These are phyloP conservation scores for Saccharomycopsis malanga DNA, from an alignment of 805 yeast species.

Conservation along the genomic window DNA sequence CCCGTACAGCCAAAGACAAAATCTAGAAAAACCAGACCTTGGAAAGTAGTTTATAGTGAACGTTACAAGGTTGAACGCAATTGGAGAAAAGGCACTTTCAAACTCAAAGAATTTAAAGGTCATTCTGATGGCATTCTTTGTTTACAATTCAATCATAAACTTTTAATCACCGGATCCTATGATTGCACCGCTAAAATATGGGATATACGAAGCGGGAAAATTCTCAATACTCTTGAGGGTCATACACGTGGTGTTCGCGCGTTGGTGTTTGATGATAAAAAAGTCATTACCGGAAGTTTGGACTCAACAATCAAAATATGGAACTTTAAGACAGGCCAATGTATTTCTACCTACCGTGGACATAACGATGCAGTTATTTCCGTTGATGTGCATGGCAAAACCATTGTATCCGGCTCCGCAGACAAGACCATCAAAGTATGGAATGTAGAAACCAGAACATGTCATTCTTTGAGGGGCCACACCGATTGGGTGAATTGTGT, in stretches of 20 bases:
- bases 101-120: slow-evolving; percentile 59
- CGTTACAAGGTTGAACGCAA: slow-evolving; percentile 86
- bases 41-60: slow-evolving; percentile 93
- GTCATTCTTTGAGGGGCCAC: slow-evolving; percentile 90
- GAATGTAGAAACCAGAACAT: slow-evolving; percentile 91
- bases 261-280: slow-evolving; percentile 78
- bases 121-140: slow-evolving; percentile 88
- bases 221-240: slow-evolving; percentile 69
- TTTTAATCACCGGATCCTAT: slow-evolving; percentile 85
- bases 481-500: slow-evolving; percentile 89
- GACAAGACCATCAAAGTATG: slow-evolving; percentile 90
- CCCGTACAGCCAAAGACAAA: slow-evolving; percentile 2
- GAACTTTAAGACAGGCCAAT: slow-evolving; percentile 92
- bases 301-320: slow-evolving; percentile 91
- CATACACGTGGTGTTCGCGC: slow-evolving; percentile 85
- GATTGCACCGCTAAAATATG: slow-evolving; percentile 90
- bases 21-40: slow-evolving; percentile 58
- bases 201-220: slow-evolving; percentile 77
- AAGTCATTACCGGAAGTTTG: slow-evolving; percentile 85
- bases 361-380: slow-evolving; percentile 81
- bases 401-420: slow-evolving; percentile 89
- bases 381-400: slow-evolving; percentile 67
- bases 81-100: slow-evolving; percentile 82
- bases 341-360: slow-evolving; percentile 89
- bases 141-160: slow-evolving; percentile 72